Conservation (phyloP, 441 rosid species). For the Gossypium trilobum region DNA sequence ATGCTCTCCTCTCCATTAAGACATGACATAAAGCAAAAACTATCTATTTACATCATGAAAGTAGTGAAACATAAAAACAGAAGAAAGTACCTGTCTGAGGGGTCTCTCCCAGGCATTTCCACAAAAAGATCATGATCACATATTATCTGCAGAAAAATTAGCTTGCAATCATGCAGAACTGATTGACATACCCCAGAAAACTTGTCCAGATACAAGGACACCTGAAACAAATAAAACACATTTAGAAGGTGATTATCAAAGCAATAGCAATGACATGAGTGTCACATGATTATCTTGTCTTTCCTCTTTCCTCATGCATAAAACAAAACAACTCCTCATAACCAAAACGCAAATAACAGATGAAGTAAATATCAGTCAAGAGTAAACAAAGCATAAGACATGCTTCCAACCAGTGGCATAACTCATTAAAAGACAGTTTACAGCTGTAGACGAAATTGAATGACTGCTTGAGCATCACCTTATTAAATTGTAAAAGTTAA, state of each 20-base stretch:
- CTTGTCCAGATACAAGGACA: constrained; percentile 91
- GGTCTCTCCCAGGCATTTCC: constrained; percentile 99
- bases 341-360: background rate
- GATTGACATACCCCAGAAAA: constrained; percentile 98
- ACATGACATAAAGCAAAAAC: background rate
- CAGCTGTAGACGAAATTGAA: background rate
- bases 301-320: background rate
- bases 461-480: background rate
- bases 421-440: background rate
- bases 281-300: background rate
- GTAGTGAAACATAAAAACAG: background rate
- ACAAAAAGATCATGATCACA: constrained; percentile 98
- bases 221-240: constrained; percentile 39
- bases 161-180: constrained; percentile 93
- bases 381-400: background rate
- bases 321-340: background rate
- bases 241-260: background rate
- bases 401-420: constrained; percentile 1
- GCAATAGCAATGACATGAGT: background rate
- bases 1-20: background rate
- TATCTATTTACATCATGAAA: background rate
- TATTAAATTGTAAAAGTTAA: background rate
- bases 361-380: background rate
- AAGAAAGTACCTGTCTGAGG: constrained; percentile 78
- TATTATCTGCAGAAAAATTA: constrained; percentile 84